These are phyloP conservation scores for Boletus reticuloceps DNA, from an alignment of 768 basidiomycete species.

Conservation along the genomic window DNA sequence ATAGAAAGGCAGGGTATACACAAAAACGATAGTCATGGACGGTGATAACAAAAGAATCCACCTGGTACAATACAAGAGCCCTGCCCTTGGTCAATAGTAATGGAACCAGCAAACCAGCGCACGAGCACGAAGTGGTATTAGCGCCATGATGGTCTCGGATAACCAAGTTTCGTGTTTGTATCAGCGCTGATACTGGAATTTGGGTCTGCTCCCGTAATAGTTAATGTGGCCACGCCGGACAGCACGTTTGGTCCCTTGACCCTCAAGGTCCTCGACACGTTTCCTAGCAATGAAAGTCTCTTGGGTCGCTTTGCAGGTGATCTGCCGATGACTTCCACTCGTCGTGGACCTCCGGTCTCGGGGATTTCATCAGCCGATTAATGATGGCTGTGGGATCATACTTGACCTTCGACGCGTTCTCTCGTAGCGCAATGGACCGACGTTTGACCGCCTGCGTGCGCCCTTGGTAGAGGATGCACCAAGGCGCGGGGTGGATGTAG, in stretches of 20 bases:
- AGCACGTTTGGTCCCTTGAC: conserved; percentile 32
- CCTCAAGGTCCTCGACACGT: conserved; percentile 34
- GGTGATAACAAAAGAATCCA: conserved; percentile 9
- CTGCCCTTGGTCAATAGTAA: conserved; percentile 8
- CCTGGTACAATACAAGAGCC: conserved; percentile 18
- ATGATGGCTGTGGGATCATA: conserved; percentile 68
- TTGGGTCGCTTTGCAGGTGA: conserved; percentile 63
- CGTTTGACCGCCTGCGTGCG: conserved; percentile 62
- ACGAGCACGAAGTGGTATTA: conserved; percentile 22
- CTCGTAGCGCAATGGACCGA: conserved; percentile 74
- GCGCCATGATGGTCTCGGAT: conserved; percentile 56
- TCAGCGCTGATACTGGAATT: conserved; percentile 45
- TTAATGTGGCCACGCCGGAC: conserved; percentile 29
- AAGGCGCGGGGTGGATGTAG: conserved; percentile 42
- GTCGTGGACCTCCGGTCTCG: conserved; percentile 35
- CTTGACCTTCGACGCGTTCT: conserved; percentile 75
- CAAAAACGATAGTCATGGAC: conserved; percentile 11
- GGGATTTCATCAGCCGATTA: conserved; percentile 38
- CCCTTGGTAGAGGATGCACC: conserved; percentile 37
- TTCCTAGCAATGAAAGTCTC: conserved; percentile 52
- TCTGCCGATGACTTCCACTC: conserved; percentile 39
- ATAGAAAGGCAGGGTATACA: conserved; percentile 8
- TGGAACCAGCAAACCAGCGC: conserved; percentile 4
- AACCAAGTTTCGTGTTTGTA: conserved; percentile 41
- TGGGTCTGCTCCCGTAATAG: conserved; percentile 38